Percentiles rank a stretch among this genome's conserved stretches.
phyloP scores from a whole-genome alignment of 2,329 filamentous ascomycete genomes.

The Alternaria ethzedia region DNA sequence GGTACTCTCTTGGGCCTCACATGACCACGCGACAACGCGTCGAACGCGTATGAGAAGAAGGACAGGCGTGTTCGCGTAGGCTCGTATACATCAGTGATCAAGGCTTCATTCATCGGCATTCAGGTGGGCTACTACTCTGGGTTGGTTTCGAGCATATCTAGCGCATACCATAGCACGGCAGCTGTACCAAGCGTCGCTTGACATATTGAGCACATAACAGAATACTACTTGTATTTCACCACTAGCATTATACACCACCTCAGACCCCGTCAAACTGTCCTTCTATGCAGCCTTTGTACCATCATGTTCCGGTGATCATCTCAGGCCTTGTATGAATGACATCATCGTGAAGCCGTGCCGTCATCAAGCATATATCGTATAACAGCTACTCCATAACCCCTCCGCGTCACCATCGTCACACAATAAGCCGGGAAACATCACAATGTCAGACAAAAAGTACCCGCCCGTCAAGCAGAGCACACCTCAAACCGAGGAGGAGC shows the following conservation, averaged over 20 bases:
- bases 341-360: constrained; percentile 9
- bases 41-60: not conserved
- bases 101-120: not conserved
- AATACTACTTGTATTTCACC: not conserved
- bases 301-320: not conserved
- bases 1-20: not conserved
- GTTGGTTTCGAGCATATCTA: not conserved
- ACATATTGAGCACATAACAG: not conserved
- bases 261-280: not conserved
- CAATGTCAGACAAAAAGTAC: constrained; percentile 8
- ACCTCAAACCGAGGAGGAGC: constrained; percentile 11
- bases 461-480: constrained; percentile 15
- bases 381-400: not conserved
- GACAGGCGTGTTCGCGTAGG: not conserved
- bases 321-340: constrained; percentile 1
- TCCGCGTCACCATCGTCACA: not conserved
- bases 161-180: not conserved
- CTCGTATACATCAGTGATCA: not conserved
- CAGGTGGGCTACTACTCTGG: not conserved
- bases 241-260: not conserved
- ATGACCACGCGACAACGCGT: not conserved
- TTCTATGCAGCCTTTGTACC: not conserved
- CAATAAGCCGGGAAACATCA: not conserved
- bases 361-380: not conserved
- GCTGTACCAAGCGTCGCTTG: not conserved